Evolutionary conservation across 2,329 filamentous ascomycete genomes (phyloP).

Genomic region (Lomentospora prolificans): DNA sequence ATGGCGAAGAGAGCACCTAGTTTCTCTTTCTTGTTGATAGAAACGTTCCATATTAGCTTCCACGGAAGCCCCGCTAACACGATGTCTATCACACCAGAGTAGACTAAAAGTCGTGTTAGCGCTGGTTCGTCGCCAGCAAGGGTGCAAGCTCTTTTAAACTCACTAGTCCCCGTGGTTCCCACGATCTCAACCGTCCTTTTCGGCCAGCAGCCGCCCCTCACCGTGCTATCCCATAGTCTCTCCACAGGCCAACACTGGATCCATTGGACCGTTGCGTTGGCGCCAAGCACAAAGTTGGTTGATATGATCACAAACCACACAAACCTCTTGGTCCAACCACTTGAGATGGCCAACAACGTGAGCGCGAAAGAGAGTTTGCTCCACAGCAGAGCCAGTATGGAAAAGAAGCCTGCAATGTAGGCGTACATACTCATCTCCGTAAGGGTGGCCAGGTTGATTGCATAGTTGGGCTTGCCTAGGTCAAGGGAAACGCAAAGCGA

Average conservation of each 20-base stretch:
- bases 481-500: conserved; percentile 1
- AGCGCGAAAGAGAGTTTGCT: conserved; percentile 21
- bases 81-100: conserved; percentile 26
- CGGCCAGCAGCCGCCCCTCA: conserved; percentile 20
- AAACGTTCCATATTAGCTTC: conserved; percentile 27
- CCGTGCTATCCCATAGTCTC: conserved; percentile 15
- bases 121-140: no score
- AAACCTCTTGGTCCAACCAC: conserved; percentile 11
- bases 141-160: neutral
- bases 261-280: conserved; percentile 13
- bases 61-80: conserved; percentile 27
- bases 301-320: conserved; percentile 16
- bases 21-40: conserved; percentile 28
- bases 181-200: neutral
- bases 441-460: conserved; percentile 2
- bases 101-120: conserved; percentile 12
- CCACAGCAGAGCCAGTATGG: conserved; percentile 11
- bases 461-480: neutral
- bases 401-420: conserved; percentile 8
- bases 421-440: conserved; percentile 1
- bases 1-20: conserved; percentile 28
- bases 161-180: conserved; percentile 7
- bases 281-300: conserved; percentile 15
- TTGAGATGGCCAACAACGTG: conserved; percentile 16
- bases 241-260: conserved; percentile 11